A percentile compares a stretch with the other conserved stretches of the same genome.
Conservation (phyloP, 805 yeast species). For the Wickerhamomyces bovis region DNA sequence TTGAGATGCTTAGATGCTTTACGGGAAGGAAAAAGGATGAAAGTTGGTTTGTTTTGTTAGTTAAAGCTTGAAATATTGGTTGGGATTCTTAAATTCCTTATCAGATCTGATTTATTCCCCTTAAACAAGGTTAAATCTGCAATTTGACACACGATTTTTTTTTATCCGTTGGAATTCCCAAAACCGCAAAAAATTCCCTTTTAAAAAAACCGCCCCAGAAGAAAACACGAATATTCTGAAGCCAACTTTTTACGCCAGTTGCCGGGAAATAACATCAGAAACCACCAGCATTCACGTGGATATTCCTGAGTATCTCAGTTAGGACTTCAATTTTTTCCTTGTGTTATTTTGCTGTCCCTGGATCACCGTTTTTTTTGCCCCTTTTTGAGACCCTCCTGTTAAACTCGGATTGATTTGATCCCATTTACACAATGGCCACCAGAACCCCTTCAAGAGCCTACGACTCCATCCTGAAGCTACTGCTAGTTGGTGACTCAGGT, state of each 20-base stretch:
- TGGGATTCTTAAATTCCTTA: neutral
- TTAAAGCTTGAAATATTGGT: too few species aligned
- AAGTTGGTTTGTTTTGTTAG: too few species aligned
- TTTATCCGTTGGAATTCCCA: neutral
- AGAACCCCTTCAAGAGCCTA: conserved; percentile 69
- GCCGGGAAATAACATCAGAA: neutral
- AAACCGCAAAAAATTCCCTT: neutral
- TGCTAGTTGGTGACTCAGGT: conserved; percentile 90
- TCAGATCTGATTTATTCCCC: neutral
- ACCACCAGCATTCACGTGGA: neutral
- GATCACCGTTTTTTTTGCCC: neutral
- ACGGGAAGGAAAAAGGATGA: too few species aligned
- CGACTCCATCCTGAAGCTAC: conserved; percentile 86
- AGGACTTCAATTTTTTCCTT: neutral
- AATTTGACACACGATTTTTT: neutral
- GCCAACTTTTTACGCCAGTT: neutral
- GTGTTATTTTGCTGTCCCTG: neutral
- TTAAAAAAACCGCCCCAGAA: neutral
- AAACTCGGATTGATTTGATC: neutral
- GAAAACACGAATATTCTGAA: too few species aligned
- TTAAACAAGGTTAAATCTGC: neutral
- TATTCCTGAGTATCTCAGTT: neutral
- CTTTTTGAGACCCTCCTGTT: neutral
- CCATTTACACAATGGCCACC: conserved; percentile 31
- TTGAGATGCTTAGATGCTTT: neutral